Base-by-base conservation (phyloP, 1,284 basidiomycete species). In the Boletus smithii region DNA sequence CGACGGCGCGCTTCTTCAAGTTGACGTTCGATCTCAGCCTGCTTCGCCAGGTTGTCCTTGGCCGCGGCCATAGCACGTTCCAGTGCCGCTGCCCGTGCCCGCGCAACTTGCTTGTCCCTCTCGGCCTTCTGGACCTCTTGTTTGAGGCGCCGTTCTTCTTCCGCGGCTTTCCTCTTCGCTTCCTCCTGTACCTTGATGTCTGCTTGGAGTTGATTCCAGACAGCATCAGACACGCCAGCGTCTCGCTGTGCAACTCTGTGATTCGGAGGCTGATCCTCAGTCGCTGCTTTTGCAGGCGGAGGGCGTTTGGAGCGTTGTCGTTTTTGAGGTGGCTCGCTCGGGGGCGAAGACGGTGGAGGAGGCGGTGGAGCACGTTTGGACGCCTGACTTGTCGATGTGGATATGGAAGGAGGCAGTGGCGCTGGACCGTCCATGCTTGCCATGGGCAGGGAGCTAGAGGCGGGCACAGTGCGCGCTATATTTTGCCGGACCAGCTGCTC, bases 181-280 rank as follows among this genome's bases (percentile, higher is more conserved):
- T 53, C 58, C n/a, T 56, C 59, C 42, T 56, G 54, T 8, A 61
- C 65, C 4, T 59, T 54, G 39, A 72, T 72, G 43, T 71, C 72
- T 4, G 44, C 58, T 50, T 75, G 71, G 0, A 79, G 65, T 52
- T 74, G 67, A 8, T 56, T 44, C 79, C 79, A 81, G 6, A 72
- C 51, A 1, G 52, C 61, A 48, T 81, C 75, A 0, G 70, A 58
- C 2, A 81, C 75, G 0, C 73, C 77, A 3, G 64, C 42, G 53
- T 81, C 79, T 8, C 77, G 73, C 27, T 33, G 49, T 7, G 46
- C 44, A 10, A 37, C 17, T 1, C 18, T 33, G 24, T 29, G 5
- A 4, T 17, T 54, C 2, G 17, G 36, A n/a, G 48, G 20, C 4
- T 34, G 37, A 7, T 48, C 39, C 27, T 34, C 29, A 1, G 11